Conservation (phyloP, 352 stramenopile genomes). For the Globisporangium alternatum region DNA sequence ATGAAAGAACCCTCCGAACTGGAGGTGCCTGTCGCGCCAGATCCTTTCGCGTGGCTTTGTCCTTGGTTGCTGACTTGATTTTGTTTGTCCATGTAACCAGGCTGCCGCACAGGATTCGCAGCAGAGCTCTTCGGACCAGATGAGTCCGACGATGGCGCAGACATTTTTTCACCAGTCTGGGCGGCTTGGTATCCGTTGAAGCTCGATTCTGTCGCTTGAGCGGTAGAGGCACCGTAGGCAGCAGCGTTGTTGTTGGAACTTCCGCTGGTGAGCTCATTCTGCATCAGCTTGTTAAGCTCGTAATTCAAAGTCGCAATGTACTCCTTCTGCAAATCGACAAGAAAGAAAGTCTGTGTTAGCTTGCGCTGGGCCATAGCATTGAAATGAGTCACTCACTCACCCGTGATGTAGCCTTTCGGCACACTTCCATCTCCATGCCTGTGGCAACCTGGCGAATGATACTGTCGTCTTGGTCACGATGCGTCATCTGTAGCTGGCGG, state of each 20-base stretch:
- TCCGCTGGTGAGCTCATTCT: constrained; percentile 30
- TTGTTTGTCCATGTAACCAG: constrained; percentile 10
- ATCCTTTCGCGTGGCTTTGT: constrained; percentile 11
- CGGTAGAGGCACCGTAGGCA: not conserved
- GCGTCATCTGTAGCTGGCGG: constrained; percentile 54
- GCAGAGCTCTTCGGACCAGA: not conserved
- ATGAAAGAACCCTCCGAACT: constrained; percentile 33
- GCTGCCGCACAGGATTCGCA: not conserved
- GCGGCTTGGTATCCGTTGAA: constrained; percentile 10
- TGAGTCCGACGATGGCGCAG: not conserved
- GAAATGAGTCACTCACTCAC: constrained; percentile 23
- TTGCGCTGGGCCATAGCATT: not conserved
- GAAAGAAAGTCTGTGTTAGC: constrained; percentile 4
- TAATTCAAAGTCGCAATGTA: constrained; percentile 57
- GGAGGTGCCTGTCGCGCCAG: not conserved
- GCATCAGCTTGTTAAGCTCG: constrained; percentile 63
- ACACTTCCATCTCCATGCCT: constrained; percentile 69
- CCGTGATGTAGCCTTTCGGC: constrained; percentile 32
- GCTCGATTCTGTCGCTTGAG: not conserved
- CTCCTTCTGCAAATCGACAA: constrained; percentile 32
- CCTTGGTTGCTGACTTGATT: constrained; percentile 6
- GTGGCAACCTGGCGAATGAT: constrained; percentile 56
- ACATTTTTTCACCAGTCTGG: not conserved
- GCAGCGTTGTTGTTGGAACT: not conserved
- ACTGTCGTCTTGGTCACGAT: constrained; percentile 50